Evolutionary conservation across 2,329 filamentous ascomycete genomes (phyloP), one percentile per base, ranked within the genome.

Genomic region (Trichoderma pleuroti): DNA sequence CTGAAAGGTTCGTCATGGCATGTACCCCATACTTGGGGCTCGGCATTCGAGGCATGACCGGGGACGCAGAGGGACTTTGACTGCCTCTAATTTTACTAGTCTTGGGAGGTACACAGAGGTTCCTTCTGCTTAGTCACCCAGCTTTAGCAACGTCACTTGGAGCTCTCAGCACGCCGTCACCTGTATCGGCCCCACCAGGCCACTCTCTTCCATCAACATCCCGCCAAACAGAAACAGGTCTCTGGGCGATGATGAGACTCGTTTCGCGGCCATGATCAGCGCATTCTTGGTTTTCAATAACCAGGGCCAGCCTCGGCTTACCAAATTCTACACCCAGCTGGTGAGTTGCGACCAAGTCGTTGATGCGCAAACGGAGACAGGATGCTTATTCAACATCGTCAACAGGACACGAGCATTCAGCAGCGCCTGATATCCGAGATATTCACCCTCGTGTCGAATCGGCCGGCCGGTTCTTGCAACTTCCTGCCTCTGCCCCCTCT

Each of bases 231-330:
- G 39, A 57, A 21, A 49, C n/a, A 49, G 21, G 39, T 64, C 34
- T 42, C 39, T 54, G 39, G 66, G 39, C 67, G 63, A 78, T 76
- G 77, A 75, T 61, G 72, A 67, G 9, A 28, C 72, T 68, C 66
- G 42, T 3, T 72, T 34, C 71, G 70, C 72, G 66, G 83, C 75
- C 75, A 99, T 99, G 96, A 98, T 99, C 82, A 99, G 97, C 86
- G 96, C 97, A 36, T 95, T 99, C 73, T 87, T 99, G 75, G 95
- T 99, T 80, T 99, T 99, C 86, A 99, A 99, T 79, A 97, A 97
- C 84, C 93, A 95, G 77, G 96, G 96, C 74, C 95, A 99, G 82
- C 95, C 96, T 46, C 92, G 96, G 70, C 87, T 99, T 80, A 98
- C 95, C 76, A 98, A 98, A 78, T 99, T 99, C 86, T 99, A 99